phyloP scores from a whole-genome alignment of 2,329 filamentous ascomycete genomes.

The Shiraia bambusicola region DNA sequence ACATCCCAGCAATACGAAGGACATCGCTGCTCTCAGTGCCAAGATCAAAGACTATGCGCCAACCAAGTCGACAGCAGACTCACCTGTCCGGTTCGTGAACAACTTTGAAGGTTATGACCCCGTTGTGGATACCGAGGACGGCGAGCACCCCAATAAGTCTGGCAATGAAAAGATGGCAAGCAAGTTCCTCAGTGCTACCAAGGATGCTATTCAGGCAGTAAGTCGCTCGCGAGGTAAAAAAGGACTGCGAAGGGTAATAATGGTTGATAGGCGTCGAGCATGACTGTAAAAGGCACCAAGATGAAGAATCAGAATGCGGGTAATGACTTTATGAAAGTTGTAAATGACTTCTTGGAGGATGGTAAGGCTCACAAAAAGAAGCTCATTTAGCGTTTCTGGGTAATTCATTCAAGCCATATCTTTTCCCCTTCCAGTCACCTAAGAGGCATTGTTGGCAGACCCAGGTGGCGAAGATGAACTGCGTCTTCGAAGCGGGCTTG shows the following conservation, averaged over 20 bases:
- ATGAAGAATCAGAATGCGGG: slow-evolving; percentile 1
- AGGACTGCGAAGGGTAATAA: slow-evolving; percentile 4
- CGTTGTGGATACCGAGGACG: slow-evolving; percentile 35
- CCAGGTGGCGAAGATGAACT: no score
- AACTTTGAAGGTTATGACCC: slow-evolving; percentile 32
- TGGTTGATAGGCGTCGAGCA: slow-evolving; percentile 7
- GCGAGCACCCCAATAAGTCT: slow-evolving; percentile 37
- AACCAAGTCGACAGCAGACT: slow-evolving; percentile 19
- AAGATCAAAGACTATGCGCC: slow-evolving; percentile 18
- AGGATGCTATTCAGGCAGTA: slow-evolving; percentile 19
- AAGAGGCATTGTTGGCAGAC: no score
- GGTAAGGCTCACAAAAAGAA: background rate
- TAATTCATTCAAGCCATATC: no score
- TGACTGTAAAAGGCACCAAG: slow-evolving; percentile 1
- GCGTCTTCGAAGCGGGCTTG: no score
- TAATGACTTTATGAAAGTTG: slow-evolving; percentile 6
- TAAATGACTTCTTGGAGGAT: slow-evolving; percentile 3
- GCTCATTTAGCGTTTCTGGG: background rate
- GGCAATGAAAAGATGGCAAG: slow-evolving; percentile 36
- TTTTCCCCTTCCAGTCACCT: no score
- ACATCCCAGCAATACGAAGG: slow-evolving; percentile 16
- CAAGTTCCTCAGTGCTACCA: slow-evolving; percentile 27
- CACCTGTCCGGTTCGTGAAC: slow-evolving; percentile 34
- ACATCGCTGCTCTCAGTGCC: slow-evolving; percentile 7
- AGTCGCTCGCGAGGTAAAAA: slow-evolving; percentile 4